Base-by-base conservation (phyloP, 345 rosid species). In the Lepidium sativum region DNA sequence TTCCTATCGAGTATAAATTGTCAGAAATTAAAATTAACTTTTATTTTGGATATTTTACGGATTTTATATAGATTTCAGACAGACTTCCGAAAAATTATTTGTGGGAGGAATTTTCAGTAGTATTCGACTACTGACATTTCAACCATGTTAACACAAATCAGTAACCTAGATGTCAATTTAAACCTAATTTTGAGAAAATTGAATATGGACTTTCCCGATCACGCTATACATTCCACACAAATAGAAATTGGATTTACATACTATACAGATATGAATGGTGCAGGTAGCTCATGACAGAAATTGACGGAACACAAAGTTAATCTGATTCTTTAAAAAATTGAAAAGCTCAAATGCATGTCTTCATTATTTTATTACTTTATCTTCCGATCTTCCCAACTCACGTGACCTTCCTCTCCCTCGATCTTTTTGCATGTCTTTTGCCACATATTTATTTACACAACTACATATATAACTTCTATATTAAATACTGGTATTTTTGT, bases 321-420 rank as follows among this genome's bases (percentile, higher is more conserved):
- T 73, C 68, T 70, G 75, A 63, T 56, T 57, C 59, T 54, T 74
- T 27, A 63, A 29, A 49, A 23, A 7, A 27, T 44, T 54, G 10
- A 47, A 80, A 85, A 76, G 77, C 77, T 79, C 82, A 78, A 75
- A 72, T 64, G 91, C 79, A 67, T 85, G 91, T 52, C 66, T 17
- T 54, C 65, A 76, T 75, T 81, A 65, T 45, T 82, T 80, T 78
- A 81, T 72, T 59, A 72, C 53, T 15, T 59, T 52, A n/a, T 67
- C 68, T 45, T 66, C 60, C 53, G 34, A 11, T 54, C 33, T 56
- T 53, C 20, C 13, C 42, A 6, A 54, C 32, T 75, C 80, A 74
- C 64, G 77, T 78, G 75, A 68, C 70, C 81, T 71, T 60, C 60
- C 77, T 44, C 60, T 21, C 53, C 55, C 71, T 67, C 72, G 72